Base-by-base conservation (phyloP, 1,139 yeast species). In the Zygoascus meyerae region DNA sequence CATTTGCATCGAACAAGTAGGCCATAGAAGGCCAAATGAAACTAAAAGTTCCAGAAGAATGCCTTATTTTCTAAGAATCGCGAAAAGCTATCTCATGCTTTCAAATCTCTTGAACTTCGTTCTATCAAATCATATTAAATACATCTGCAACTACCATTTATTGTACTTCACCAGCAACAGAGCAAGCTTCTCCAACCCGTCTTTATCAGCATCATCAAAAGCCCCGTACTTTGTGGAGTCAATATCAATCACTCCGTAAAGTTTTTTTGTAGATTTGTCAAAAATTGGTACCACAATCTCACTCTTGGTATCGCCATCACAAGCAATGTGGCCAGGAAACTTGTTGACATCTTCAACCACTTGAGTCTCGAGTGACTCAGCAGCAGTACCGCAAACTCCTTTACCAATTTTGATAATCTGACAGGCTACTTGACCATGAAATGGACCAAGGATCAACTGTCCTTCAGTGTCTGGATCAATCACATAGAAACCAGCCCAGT, bases 371-470 rank as follows among this genome's bases (percentile, higher is more conserved):
- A 66, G 64, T 0, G 70, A 55, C 0, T 62, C 52, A 0, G 95
- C 95, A 1, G 95, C 95, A 1, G 78, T 70, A 5, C 98, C 97
- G 67, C 97, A 92, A 0, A 92, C 97, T 7, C 98, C 98, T 49
- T 69, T 74, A 4, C 96, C 97, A 48, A 84, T 69, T 48, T 70
- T 62, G 49, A 92, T 92, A 15, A 69, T 65, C 65, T 92, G 97
- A 61, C 98, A 92, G 0, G 97, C 97, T 2, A 92, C 97, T 64
- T 87, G 87, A 1, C 98, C 98, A 64, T 87, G 95, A 64, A 92
- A 92, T 7, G 98, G 98, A 0, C 95, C 98, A 40, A 92, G 71
- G 30, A 86, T 74, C 47, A 92, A 70, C 57, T 75, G 78, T 0
- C 60, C 45, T 0, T 62, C 53, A 12, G 32, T 7, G 6, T 58